These are phyloP conservation scores for Bertia moriformis DNA, from an alignment of 2,329 filamentous ascomycete genomes.

Conservation along the genomic window DNA sequence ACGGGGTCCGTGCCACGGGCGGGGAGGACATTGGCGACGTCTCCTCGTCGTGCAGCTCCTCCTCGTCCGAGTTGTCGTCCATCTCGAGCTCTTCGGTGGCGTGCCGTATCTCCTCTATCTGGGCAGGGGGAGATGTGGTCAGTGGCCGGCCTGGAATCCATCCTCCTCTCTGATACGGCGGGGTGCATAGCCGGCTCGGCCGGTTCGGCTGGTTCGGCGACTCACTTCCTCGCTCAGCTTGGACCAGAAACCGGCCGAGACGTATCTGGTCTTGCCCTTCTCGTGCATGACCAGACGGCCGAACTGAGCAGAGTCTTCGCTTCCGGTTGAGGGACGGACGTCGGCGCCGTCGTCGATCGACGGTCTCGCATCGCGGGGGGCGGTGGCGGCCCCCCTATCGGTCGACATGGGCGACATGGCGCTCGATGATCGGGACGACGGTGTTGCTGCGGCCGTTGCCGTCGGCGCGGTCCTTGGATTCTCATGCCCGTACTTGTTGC, in stretches of 20 bases:
- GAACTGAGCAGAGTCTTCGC: conserved; percentile 34
- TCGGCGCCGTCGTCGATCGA: conserved; percentile 12
- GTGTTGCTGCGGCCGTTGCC: conserved; percentile 1
- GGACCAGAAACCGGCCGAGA: conserved; percentile 66
- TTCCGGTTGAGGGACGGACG: not conserved
- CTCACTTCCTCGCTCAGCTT: conserved; percentile 60
- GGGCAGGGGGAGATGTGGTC: too few relatives aligned
- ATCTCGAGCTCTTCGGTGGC: conserved; percentile 36
- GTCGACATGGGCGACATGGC: not conserved
- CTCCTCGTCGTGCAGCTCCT: conserved; percentile 43
- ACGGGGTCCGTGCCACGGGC: conserved; percentile 12
- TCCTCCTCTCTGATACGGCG: too few relatives aligned
- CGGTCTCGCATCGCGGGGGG: conserved; percentile 5
- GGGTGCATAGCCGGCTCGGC: too few relatives aligned
- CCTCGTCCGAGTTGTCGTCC: conserved; percentile 42
- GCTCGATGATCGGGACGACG: not conserved
- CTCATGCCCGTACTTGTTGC: conserved; percentile 7
- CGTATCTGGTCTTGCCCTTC: conserved; percentile 52
- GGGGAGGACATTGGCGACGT: conserved; percentile 22
- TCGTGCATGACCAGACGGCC: conserved; percentile 60
- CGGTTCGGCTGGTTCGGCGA: conserved; percentile 1
- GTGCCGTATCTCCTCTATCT: conserved; percentile 29
- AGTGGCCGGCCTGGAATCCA: too few relatives aligned
- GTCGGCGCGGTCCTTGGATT: conserved; percentile 4
- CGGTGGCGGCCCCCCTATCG: not conserved